These are phyloP conservation scores for Phytophthora colocasiae DNA, from an alignment of 352 stramenopile genomes.

Conservation along the genomic window DNA sequence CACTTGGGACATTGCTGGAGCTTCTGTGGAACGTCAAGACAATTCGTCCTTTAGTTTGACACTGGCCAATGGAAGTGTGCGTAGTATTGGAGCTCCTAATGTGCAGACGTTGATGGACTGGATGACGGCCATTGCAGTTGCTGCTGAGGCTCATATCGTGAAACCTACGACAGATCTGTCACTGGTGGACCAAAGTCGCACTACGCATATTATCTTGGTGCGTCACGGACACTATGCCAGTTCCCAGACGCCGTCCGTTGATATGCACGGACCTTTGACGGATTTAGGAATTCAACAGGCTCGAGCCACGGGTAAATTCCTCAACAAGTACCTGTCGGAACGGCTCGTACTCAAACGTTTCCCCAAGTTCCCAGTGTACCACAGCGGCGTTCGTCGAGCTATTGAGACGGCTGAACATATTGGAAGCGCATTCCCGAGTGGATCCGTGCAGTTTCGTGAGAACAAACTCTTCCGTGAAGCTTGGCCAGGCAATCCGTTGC, in stretches of 20 bases:
- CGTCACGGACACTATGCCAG: conserved; percentile 71
- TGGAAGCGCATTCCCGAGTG: conserved; percentile 44
- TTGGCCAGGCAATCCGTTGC: conserved; percentile 71
- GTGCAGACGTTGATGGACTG: conserved; percentile 78
- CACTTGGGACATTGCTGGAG: conserved; percentile 56
- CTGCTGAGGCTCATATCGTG: conserved; percentile 48
- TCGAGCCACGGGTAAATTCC: conserved; percentile 52
- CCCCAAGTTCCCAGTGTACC: conserved; percentile 63
- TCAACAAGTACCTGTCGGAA: conserved; percentile 54
- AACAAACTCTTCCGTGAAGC: conserved; percentile 78
- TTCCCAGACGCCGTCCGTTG: conserved; percentile 53
- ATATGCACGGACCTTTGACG: conserved; percentile 67
- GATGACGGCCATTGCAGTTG: conserved; percentile 73
- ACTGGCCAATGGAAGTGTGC: conserved; percentile 38
- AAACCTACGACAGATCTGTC: conserved; percentile 50
- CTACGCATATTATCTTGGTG: conserved; percentile 74
- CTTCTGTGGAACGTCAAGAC: conserved; percentile 59
- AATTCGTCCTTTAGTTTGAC: conserved; percentile 43
- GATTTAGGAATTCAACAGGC: conserved; percentile 60
- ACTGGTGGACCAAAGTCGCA: conserved; percentile 72
- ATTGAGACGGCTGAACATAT: conserved; percentile 62
- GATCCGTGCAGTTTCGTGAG: conserved; percentile 50
- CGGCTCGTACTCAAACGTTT: conserved; percentile 66
- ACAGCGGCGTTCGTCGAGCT: conserved; percentile 62
- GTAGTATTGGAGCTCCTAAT: conserved; percentile 51